Conservation (phyloP, 805 yeast species). For the Yamadazyma insecticola region DNA sequence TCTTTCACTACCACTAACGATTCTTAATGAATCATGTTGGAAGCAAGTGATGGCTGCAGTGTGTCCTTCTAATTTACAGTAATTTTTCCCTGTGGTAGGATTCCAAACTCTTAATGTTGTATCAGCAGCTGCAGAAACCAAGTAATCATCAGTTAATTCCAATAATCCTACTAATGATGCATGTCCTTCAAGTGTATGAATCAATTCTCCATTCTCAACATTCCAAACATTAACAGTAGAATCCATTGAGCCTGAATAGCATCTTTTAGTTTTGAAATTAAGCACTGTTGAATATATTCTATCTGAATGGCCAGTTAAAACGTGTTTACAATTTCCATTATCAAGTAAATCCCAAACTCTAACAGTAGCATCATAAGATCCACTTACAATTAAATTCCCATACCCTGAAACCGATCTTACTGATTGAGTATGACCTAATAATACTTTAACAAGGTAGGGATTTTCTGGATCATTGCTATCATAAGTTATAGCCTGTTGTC, state of each 20-base stretch:
- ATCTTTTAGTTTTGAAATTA: slow-evolving; percentile 69
- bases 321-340: slow-evolving; percentile 66
- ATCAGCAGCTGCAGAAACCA: slow-evolving; percentile 96
- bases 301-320: slow-evolving; percentile 79
- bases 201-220: slow-evolving; percentile 64
- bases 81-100: slow-evolving; percentile 66
- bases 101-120: slow-evolving; percentile 91
- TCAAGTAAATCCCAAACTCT: slow-evolving; percentile 84
- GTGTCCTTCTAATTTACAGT: slow-evolving; percentile 73
- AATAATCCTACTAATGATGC: slow-evolving; percentile 84
- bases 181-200: slow-evolving; percentile 78
- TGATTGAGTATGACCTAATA: slow-evolving; percentile 45
- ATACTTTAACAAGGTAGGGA: slow-evolving; percentile 64
- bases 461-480: slow-evolving; percentile 39
- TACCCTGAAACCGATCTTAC: slow-evolving; percentile 86
- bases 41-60: slow-evolving; percentile 88
- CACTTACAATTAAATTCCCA: slow-evolving; percentile 80
- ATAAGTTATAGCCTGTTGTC: slow-evolving; percentile 23
- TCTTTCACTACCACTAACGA: slow-evolving; percentile 86
- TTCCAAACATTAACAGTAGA: slow-evolving; percentile 89
- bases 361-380: slow-evolving; percentile 85
- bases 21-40: slow-evolving; percentile 76
- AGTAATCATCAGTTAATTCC: slow-evolving; percentile 65
- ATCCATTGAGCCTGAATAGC: slow-evolving; percentile 91
- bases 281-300: slow-evolving; percentile 85